Evolutionary conservation across 768 basidiomycete species (phyloP), one percentile per base, ranked within the genome.

Genomic region (Guyanaporus albipodus): DNA sequence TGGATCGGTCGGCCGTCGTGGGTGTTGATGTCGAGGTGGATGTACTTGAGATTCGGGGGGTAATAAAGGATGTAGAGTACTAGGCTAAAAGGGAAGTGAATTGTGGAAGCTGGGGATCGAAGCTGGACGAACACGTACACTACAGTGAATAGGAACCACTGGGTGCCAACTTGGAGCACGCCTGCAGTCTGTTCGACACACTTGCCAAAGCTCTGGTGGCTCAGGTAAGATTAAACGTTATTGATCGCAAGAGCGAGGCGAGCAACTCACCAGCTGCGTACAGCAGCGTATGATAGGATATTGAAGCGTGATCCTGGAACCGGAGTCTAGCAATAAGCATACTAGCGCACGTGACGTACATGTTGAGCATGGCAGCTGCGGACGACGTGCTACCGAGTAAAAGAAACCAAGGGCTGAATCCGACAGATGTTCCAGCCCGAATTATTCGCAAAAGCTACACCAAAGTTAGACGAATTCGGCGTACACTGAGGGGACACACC

Each of bases 21-120:
- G 0, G 66, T 51, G 44, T 73, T 67, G n/a, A 72, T 58, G 40
- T 70, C 66, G 8, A 75, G 56, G 38, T 73, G 67, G 38, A 69
- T 67, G 60, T 83, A 88, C 68, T 94, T 96, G 60, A 87, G 80
- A 57, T 88, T 80, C 6, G 75, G 68, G 0, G 96, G 96, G 63
- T 91, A 98, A 72, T 93, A 98, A 32, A 87, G 71, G 71, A 99
- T 83, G 70, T 89, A 98, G 2, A 99, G 79, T 0, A 94, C 75
- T 48, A 97, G 74, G 35, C 94, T 97, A 10, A 28, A 15, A 8
- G n/a, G 7, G 22, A 12, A 18, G 37, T 15, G 21, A 41, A 12
- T 42, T 24, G 35, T 19, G 15, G 31, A 4, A n/a, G 36, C n/a
- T 39, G 22, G 28, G 17, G 12, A 35, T 3, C 6, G 8, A 42